Base-by-base conservation (phyloP, 805 yeast species). In the Wickerhamomyces strasburgensis region DNA sequence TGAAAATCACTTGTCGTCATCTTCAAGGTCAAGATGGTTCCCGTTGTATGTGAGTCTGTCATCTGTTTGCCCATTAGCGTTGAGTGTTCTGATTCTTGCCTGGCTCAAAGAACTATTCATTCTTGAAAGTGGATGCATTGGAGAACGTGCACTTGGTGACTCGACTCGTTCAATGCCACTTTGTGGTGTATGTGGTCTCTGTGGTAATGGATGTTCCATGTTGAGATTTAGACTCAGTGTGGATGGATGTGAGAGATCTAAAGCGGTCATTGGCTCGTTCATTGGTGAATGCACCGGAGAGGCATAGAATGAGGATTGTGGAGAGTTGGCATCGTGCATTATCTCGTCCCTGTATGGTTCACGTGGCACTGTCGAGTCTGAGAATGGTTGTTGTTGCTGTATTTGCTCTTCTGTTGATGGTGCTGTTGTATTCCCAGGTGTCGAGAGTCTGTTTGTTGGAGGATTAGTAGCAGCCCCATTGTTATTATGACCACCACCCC, bases 11-110 rank as follows among this genome's bases (percentile, higher is more conserved):
- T 28, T 14, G 30, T 58, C 44, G 24, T 75, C 74, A 45, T 75
- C 79, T 46, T 77, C 78, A 33, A 78, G 48, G 42, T 66, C 68
- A 26, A 74, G 52, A 14, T 63, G 67, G 49, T 78, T 79, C 1
- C 83, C 84, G 48, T 78, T 78, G 48, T 75, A 78, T 1, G 78
- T 72, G 19, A 62, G 52, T 25, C 73, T 57, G 16, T 67, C 70
- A 14, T 62, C 64, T 5, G 52, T 50, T 8, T 52, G 33, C 17
- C 53, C 50, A 18, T 46, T 40, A 30, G 49, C 50, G 24, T 47
- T 54, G 48, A 64, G 16, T 39, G 61, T 49, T 52, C 60, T 29
- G 35, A 47, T 39, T 40, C 61, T 33, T 40, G 52, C 19, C 44
- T 47, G 10, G 31, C 23, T 28, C 31, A 33, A n/a, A 4, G 26